These are phyloP conservation scores for Ceratocystis harringtonii DNA, from an alignment of 2,329 filamentous ascomycete species.

Conservation along the genomic window DNA sequence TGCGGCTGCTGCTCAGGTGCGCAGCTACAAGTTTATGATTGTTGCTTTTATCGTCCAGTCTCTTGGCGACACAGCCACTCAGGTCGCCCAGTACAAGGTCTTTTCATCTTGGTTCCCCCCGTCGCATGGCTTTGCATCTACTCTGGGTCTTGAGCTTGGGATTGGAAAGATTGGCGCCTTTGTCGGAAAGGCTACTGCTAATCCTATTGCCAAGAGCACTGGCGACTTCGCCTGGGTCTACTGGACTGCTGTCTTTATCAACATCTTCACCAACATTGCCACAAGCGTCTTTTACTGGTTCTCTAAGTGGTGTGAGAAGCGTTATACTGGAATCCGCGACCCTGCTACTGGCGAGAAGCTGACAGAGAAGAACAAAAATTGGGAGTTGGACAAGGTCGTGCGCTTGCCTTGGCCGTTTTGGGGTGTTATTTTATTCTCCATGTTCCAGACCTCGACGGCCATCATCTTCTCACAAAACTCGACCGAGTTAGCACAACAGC, in stretches of 20 bases:
- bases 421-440: slow-evolving; percentile 37
- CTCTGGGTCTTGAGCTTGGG: slow-evolving; percentile 43
- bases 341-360: slow-evolving; percentile 43
- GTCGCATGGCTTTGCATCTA: slow-evolving; percentile 45
- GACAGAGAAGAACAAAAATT: slow-evolving; percentile 44
- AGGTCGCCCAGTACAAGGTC: slow-evolving; percentile 49
- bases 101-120: slow-evolving; percentile 52
- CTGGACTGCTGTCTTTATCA: slow-evolving; percentile 49
- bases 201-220: slow-evolving; percentile 40
- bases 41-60: slow-evolving; percentile 39
- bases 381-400: slow-evolving; percentile 40
- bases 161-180: slow-evolving; percentile 48
- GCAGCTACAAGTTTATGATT: slow-evolving; percentile 46
- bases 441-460: slow-evolving; percentile 44
- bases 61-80: slow-evolving; percentile 47
- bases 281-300: slow-evolving; percentile 42
- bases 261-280: slow-evolving; percentile 44
- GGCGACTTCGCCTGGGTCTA: slow-evolving; percentile 48
- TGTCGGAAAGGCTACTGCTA: slow-evolving; percentile 44
- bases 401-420: slow-evolving; percentile 46
- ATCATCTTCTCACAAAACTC: slow-evolving; percentile 41
- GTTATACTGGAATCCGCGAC: slow-evolving; percentile 34
- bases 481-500: slow-evolving; percentile 45
- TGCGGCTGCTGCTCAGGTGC: slow-evolving; percentile 40
- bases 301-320: slow-evolving; percentile 34